These are phyloP conservation scores for Nicotiana undulata DNA, from an alignment of 257 asterid genomes.

Conservation along the genomic window DNA sequence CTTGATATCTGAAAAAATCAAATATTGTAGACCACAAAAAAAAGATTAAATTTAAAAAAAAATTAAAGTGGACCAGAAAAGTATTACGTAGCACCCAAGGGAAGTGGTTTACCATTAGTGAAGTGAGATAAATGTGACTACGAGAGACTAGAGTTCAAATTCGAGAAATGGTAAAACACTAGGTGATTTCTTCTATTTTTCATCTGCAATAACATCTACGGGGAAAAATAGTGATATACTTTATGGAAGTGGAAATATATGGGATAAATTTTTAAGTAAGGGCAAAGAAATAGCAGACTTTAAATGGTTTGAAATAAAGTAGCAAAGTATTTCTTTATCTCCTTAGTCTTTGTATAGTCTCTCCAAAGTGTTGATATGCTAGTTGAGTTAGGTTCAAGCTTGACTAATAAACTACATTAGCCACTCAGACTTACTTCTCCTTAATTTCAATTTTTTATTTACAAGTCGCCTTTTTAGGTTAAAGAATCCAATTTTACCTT, in stretches of 20 bases:
- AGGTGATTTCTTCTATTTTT: background rate
- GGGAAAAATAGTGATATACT: background rate
- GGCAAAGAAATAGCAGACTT: background rate
- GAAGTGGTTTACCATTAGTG: background rate
- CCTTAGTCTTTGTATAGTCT: slow-evolving; percentile 7
- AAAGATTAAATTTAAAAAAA: too few species aligned
- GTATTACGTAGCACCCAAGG: background rate
- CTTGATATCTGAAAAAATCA: too few species aligned
- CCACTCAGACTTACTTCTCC: background rate
- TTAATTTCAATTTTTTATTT: background rate
- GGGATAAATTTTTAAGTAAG: background rate
- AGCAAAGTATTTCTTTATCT: slow-evolving; percentile 4
- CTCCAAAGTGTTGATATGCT: slow-evolving; percentile 14
- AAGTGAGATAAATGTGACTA: background rate
- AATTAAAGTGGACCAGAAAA: too few species aligned
- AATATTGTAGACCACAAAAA: too few species aligned
- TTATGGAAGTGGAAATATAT: background rate
- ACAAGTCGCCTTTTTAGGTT: background rate
- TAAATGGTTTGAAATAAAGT: background rate
- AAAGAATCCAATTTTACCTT: background rate
- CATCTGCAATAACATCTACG: too few species aligned
- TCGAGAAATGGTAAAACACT: fast-evolving
- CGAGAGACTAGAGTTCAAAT: background rate
- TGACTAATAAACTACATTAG: slow-evolving; percentile 12
- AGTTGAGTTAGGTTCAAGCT: slow-evolving; percentile 37